These are phyloP conservation scores for Aspergillus sp. DNA, from an alignment of 2,329 filamentous ascomycete genomes.

Conservation along the genomic window DNA sequence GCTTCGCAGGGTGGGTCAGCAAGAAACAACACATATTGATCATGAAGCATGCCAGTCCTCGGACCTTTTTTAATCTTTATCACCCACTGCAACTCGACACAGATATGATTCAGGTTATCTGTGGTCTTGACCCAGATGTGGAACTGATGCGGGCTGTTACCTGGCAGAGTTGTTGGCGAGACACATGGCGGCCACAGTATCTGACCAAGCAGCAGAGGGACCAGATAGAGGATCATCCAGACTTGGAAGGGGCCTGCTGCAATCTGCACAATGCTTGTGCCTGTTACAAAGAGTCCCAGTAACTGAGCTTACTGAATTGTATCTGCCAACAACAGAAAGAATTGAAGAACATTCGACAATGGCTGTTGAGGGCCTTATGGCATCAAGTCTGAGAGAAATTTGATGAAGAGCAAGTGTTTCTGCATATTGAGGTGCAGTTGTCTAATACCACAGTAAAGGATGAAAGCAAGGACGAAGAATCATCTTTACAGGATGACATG, in stretches of 20 bases:
- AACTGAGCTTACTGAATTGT: slow-evolving; percentile 5
- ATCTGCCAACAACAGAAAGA: slow-evolving; percentile 9
- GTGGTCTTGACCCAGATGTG: slow-evolving; percentile 6
- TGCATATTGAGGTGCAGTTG: slow-evolving; percentile 15
- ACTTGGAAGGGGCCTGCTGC: slow-evolving; percentile 8
- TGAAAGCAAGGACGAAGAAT: slow-evolving; percentile 5
- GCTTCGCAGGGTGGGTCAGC: too few species aligned
- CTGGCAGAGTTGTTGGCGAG: slow-evolving; percentile 9
- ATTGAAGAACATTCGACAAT: slow-evolving; percentile 11
- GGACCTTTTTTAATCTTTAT: slow-evolving; percentile 15
- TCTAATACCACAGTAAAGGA: slow-evolving; percentile 11
- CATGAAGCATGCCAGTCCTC: too few species aligned
- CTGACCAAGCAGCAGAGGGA: slow-evolving; percentile 7
- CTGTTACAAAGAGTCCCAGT: slow-evolving; percentile 6
- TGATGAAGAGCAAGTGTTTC: slow-evolving; percentile 14
- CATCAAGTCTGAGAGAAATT: slow-evolving; percentile 12
- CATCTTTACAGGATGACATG: slow-evolving; percentile 7
- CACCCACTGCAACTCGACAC: slow-evolving; percentile 10
- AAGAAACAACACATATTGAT: too few species aligned
- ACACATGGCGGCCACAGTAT: slow-evolving; percentile 9
- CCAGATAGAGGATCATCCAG: slow-evolving; percentile 8
- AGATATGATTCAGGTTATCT: slow-evolving; percentile 10
- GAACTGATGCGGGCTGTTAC: slow-evolving; percentile 11
- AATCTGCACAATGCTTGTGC: too few species aligned
- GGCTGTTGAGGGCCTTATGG: slow-evolving; percentile 7